Evolutionary conservation across 495 filamentous ascomycete species (phyloP).

Genomic region (Hypoxylon trugodes): DNA sequence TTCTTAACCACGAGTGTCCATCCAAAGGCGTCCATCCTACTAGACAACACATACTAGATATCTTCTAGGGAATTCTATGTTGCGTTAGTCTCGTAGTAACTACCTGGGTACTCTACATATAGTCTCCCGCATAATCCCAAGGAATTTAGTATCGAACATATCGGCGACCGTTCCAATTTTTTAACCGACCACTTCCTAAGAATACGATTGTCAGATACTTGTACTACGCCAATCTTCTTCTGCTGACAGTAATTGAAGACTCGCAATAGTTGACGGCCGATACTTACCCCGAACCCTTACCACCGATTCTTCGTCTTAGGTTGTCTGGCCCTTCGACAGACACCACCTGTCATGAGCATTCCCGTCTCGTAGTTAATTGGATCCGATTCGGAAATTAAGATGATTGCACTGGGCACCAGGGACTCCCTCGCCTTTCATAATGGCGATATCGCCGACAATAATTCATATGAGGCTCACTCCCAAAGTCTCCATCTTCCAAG

Average conservation of each 20-base stretch:
- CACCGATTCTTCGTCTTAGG: too few species aligned
- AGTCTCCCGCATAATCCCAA: background rate
- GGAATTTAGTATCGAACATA: background rate
- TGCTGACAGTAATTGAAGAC: background rate
- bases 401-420: slow-evolving; percentile 28
- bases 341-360: slow-evolving; percentile 33
- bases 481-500: slow-evolving; percentile 40
- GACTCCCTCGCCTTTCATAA: slow-evolving; percentile 33
- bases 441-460: slow-evolving; percentile 20
- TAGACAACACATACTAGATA: background rate
- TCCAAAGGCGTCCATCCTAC: background rate
- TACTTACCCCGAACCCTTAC: too few species aligned
- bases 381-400: slow-evolving; percentile 26
- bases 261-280: too few species aligned
- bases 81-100: background rate
- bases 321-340: slow-evolving; percentile 4
- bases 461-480: slow-evolving; percentile 34
- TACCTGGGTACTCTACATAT: background rate
- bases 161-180: background rate
- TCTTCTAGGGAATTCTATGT: background rate
- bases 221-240: background rate
- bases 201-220: background rate
- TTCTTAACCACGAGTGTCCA: background rate
- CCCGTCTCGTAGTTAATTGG: slow-evolving; percentile 16
- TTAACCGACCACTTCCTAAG: background rate